A percentile compares a stretch with the other conserved stretches of the same genome.
Evolutionary conservation across 306 rosid species (phyloP).

Genomic region (Hylodesmum podocarpum): DNA sequence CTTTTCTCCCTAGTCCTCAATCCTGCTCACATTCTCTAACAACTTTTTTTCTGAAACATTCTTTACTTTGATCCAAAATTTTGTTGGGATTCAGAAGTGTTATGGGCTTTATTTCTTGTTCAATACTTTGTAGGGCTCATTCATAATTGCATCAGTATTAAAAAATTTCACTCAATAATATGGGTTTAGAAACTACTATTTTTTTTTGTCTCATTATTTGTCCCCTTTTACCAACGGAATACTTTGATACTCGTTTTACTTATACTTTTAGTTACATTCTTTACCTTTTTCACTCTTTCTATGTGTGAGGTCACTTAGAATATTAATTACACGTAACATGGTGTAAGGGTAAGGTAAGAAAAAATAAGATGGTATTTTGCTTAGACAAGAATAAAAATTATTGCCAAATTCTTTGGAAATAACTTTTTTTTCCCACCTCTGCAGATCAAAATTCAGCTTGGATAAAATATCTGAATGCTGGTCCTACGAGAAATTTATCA

Average conservation of each 20-base stretch:
- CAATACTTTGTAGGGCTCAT: neutral
- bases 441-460: conserved; percentile 2
- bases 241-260: neutral
- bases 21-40: neutral
- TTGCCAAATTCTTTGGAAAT: conserved; percentile 22
- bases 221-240: neutral
- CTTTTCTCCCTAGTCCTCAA: neutral
- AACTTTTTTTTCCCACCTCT: conserved; percentile 9
- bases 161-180: neutral
- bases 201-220: neutral
- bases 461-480: neutral
- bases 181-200: neutral
- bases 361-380: neutral
- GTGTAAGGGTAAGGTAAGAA: neutral
- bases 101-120: neutral
- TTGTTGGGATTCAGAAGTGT: neutral
- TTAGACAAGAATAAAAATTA: conserved; percentile 11
- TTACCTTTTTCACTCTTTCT: neutral
- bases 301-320: neutral
- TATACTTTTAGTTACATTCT: neutral
- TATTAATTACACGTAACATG: neutral
- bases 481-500: conserved; percentile 1
- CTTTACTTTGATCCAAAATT: neutral
- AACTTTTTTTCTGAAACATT: neutral
- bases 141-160: neutral